phyloP scores from a whole-genome alignment of 1,284 basidiomycete genomes.

The Boletus sp. region DNA sequence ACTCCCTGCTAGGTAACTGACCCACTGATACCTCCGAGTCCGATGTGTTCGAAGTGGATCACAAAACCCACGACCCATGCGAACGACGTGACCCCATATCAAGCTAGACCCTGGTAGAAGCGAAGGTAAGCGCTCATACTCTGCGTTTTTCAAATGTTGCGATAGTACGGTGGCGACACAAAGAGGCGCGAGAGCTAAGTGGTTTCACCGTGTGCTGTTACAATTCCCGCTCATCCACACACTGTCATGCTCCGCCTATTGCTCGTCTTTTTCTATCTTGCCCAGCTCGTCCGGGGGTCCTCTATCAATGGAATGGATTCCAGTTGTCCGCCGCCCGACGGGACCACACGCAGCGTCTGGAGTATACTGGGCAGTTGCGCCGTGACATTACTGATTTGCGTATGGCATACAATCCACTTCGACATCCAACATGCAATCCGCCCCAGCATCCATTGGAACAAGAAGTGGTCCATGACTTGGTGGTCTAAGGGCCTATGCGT shows the following conservation, averaged over 20 bases:
- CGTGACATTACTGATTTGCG: neutral
- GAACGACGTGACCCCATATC: too few relatives aligned
- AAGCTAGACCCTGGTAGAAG: too few relatives aligned
- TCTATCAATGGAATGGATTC: neutral
- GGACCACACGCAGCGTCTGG: constrained; percentile 1
- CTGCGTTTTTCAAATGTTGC: too few relatives aligned
- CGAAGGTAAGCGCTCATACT: too few relatives aligned
- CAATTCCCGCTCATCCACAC: neutral
- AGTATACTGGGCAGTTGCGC: neutral
- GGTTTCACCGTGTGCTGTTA: too few relatives aligned
- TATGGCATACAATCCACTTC: constrained; percentile 1
- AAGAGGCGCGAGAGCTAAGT: too few relatives aligned
- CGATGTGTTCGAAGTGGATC: too few relatives aligned
- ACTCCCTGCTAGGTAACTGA: too few relatives aligned
- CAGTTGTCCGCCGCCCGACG: neutral
- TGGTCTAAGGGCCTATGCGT: neutral
- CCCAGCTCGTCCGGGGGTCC: neutral
- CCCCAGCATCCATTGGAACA: too few relatives aligned
- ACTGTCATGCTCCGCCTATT: neutral
- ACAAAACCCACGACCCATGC: too few relatives aligned
- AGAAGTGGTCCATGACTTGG: neutral
- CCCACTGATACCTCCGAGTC: too few relatives aligned
- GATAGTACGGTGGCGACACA: too few relatives aligned
- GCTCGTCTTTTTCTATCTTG: neutral
- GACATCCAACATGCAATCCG: neutral